Evolutionary conservation across 768 basidiomycete genomes (phyloP).

Genomic region (Rubroboletus pulcherrimus): DNA sequence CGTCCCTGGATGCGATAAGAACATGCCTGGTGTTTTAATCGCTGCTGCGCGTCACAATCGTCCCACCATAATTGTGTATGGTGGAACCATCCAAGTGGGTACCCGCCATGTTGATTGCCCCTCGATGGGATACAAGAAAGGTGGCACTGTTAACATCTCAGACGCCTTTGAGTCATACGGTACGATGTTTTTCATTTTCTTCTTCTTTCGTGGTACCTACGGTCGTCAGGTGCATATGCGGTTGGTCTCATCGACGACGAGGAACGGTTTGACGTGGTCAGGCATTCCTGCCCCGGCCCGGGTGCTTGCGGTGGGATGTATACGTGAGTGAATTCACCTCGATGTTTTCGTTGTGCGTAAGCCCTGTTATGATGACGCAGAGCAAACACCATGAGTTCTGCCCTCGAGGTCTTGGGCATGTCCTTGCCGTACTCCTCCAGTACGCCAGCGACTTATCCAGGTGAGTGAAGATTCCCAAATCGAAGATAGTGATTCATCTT

Average conservation of each 20-base stretch:
- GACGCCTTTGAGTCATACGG: slow-evolving; percentile 87
- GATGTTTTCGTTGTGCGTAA: not conserved
- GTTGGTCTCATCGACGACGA: slow-evolving; percentile 77
- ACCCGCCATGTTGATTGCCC: slow-evolving; percentile 77
- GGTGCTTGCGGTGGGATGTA: slow-evolving; percentile 90
- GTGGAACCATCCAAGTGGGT: slow-evolving; percentile 81
- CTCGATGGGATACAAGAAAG: slow-evolving; percentile 69
- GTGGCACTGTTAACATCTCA: slow-evolving; percentile 80
- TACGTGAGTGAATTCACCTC: slow-evolving; percentile 44
- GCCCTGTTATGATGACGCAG: slow-evolving; percentile 27
- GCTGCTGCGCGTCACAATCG: slow-evolving; percentile 85
- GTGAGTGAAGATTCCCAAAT: slow-evolving; percentile 32
- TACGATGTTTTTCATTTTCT: slow-evolving; percentile 19
- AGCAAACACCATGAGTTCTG: slow-evolving; percentile 87
- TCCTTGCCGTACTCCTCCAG: slow-evolving; percentile 77
- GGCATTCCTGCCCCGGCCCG: slow-evolving; percentile 79
- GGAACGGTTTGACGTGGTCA: slow-evolving; percentile 79
- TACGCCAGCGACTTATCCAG: slow-evolving; percentile 68
- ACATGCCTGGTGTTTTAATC: slow-evolving; percentile 88
- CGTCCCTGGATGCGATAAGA: slow-evolving; percentile 88
- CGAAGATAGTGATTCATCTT: not conserved
- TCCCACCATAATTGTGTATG: slow-evolving; percentile 83
- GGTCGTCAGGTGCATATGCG: slow-evolving; percentile 61
- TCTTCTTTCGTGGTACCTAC: not conserved
- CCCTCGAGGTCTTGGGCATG: slow-evolving; percentile 80